Evolutionary conservation across 1,284 basidiomycete species (phyloP).

Genomic region (Marasmius fiardii): DNA sequence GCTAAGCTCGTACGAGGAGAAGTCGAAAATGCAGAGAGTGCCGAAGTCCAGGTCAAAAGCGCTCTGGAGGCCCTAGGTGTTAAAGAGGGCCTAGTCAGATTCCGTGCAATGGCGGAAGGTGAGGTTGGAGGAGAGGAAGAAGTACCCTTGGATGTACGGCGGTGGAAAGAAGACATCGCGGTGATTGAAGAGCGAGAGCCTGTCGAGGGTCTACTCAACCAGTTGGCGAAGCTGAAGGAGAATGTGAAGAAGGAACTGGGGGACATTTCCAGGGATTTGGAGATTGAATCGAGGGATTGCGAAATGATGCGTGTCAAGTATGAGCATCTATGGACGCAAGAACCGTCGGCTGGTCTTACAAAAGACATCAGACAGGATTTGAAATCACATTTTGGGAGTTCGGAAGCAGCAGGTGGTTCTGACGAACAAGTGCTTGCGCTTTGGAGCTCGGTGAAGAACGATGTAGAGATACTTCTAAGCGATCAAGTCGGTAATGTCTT

Average conservation of each 20-base stretch:
- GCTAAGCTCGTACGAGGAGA: slow-evolving; percentile 92
- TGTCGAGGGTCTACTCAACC: slow-evolving; percentile 60
- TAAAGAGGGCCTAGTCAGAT: slow-evolving; percentile 73
- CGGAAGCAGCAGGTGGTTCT: slow-evolving; percentile 76
- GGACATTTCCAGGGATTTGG: slow-evolving; percentile 59
- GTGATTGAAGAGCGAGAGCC: slow-evolving; percentile 63
- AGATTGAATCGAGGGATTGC: slow-evolving; percentile 78
- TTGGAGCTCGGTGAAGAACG: slow-evolving; percentile 72
- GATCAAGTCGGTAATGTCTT: slow-evolving; percentile 73
- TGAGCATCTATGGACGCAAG: slow-evolving; percentile 86
- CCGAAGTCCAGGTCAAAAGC: slow-evolving; percentile 79
- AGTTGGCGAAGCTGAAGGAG: slow-evolving; percentile 64
- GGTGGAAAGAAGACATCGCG: slow-evolving; percentile 77
- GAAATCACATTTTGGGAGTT: slow-evolving; percentile 71
- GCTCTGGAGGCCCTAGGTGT: slow-evolving; percentile 84
- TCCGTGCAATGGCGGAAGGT: slow-evolving; percentile 75
- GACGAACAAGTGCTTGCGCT: slow-evolving; percentile 76
- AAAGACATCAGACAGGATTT: slow-evolving; percentile 77
- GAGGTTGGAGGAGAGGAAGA: slow-evolving; percentile 65
- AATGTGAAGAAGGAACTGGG: slow-evolving; percentile 63
- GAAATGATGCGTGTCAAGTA: slow-evolving; percentile 85
- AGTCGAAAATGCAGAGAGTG: slow-evolving; percentile 82
- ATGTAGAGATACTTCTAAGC: slow-evolving; percentile 67
- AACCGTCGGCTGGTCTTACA: slow-evolving; percentile 76
- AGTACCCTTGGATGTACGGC: slow-evolving; percentile 70